A percentile compares a stretch with the other conserved stretches of the same genome.
Conservation (phyloP, 768 basidiomycete species). For the Termitomyces sp. region DNA sequence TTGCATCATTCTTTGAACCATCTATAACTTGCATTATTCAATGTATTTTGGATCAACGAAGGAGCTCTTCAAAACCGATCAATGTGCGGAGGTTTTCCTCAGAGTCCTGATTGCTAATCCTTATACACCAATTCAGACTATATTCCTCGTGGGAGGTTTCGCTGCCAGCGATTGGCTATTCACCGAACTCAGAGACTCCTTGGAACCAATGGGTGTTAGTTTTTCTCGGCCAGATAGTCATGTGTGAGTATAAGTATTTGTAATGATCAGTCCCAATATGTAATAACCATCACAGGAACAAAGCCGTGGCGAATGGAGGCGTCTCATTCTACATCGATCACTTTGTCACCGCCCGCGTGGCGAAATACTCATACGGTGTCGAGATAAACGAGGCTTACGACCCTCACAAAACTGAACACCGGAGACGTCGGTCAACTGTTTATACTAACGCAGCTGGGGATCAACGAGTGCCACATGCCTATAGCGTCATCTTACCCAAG, state of each 20-base stretch:
- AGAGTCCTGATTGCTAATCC: no score
- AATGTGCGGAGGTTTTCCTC: not conserved
- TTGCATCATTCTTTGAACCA: slow-evolving; percentile 26
- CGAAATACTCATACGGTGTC: slow-evolving; percentile 13
- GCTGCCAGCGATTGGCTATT: slow-evolving; percentile 49
- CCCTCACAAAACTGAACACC: slow-evolving; percentile 7
- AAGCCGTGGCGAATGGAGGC: slow-evolving; percentile 18
- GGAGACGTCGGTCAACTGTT: not conserved
- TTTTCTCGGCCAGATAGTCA: slow-evolving; percentile 42
- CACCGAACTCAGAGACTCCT: slow-evolving; percentile 30
- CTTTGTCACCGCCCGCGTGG: slow-evolving; percentile 12
- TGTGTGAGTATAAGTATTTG: slow-evolving; percentile 34
- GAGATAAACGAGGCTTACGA: not conserved
- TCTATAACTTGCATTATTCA: slow-evolving; percentile 19
- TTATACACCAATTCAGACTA: slow-evolving; percentile 18
- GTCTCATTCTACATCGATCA: slow-evolving; percentile 18
- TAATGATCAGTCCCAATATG: not conserved
- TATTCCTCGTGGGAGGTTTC: slow-evolving; percentile 53
- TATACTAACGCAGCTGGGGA: slow-evolving; percentile 1
- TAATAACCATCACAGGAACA: slow-evolving; percentile 4
- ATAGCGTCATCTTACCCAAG: slow-evolving; percentile 23
- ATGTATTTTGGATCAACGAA: slow-evolving; percentile 14
- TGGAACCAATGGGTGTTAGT: no score
- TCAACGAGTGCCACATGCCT: slow-evolving; percentile 13
- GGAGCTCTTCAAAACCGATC: slow-evolving; percentile 4